phyloP scores from a whole-genome alignment of 2,329 filamentous ascomycete species.

The Cryphonectria radicalis region DNA sequence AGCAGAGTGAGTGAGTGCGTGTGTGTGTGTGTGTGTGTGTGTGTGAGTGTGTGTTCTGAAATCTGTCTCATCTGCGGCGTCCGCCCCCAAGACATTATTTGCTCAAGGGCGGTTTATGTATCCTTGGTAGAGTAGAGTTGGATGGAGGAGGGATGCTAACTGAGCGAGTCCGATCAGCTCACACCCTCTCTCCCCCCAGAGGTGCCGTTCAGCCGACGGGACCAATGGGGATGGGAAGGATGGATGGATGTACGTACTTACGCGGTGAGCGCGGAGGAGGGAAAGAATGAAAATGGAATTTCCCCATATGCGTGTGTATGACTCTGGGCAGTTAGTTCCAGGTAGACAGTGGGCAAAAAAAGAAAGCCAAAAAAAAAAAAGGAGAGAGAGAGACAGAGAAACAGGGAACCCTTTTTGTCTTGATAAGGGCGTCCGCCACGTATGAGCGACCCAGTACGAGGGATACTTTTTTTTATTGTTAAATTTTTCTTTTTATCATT shows the following conservation, averaged over 20 bases:
- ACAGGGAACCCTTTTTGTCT: background rate
- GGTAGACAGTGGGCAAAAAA: background rate
- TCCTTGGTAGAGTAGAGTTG: background rate
- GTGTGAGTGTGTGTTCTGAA: background rate
- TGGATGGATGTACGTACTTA: background rate
- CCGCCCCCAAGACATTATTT: background rate
- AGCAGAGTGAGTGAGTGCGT: background rate
- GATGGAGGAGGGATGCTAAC: background rate
- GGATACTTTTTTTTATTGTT: background rate
- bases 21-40: background rate
- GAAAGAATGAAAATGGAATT: background rate
- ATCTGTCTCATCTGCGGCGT: background rate
- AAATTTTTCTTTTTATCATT: background rate
- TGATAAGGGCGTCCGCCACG: background rate
- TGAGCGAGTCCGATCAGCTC: background rate
- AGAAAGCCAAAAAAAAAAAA: no score
- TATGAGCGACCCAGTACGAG: background rate
- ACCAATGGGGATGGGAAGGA: background rate
- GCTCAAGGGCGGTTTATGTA: background rate
- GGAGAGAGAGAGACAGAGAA: no score
- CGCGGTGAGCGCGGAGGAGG: background rate
- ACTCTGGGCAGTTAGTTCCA: background rate
- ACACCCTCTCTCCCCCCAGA: background rate
- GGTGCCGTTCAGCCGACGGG: constrained; percentile 2
- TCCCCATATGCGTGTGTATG: background rate